Evolutionary conservation across 257 asterid genomes (phyloP), one percentile per base, ranked within the genome.

Genomic region (Lavandula angustifolia): DNA sequence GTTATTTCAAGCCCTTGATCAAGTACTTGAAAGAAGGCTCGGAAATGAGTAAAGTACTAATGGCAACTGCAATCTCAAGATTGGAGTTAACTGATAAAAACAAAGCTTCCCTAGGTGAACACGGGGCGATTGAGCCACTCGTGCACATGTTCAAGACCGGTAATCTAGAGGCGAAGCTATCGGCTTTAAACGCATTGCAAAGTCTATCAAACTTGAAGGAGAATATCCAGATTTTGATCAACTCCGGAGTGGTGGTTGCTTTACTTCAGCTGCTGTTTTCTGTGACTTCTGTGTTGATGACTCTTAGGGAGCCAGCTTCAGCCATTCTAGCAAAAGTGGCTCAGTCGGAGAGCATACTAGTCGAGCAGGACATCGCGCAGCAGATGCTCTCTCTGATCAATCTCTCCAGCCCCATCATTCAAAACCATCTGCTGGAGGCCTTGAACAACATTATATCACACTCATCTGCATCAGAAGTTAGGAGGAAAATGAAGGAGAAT

Each of bases 191-290:
- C 52, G 96, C 98, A 7, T 58, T 92, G 31, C 80, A 73, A 47
- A 87, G 71, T 18, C 50, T 92, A 51, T 89, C 94, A 47, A 58
- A 59, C 73, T 74, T 66, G 14, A 79, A 72, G 61, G 87, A 78
- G 47, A 92, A 92, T 11, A 79, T 84, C 67, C 81, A 81, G 34
- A 78, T 62, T 3, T 55, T 92, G 81, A 78, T 85, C 18, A 76
- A 76, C 13, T 81, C 83, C 0, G 91, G 95, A 22, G 71, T 89
- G 1, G 79, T 87, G 6, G 75, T 69, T 1, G 46, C 83, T 13
- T 82, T 92, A 4, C 81, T 92, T 14, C 96, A 87, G 79, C 97
- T 92, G n/a, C 86, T 92, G 14, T 92, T 92, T 82, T 92, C 98
- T 0, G 98, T 92, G 11, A 89, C 98, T 18, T 92, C 98, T 5